Base-by-base conservation (phyloP, 371 early-diverging fungal species). In the Basidiobolus meristosporus region DNA sequence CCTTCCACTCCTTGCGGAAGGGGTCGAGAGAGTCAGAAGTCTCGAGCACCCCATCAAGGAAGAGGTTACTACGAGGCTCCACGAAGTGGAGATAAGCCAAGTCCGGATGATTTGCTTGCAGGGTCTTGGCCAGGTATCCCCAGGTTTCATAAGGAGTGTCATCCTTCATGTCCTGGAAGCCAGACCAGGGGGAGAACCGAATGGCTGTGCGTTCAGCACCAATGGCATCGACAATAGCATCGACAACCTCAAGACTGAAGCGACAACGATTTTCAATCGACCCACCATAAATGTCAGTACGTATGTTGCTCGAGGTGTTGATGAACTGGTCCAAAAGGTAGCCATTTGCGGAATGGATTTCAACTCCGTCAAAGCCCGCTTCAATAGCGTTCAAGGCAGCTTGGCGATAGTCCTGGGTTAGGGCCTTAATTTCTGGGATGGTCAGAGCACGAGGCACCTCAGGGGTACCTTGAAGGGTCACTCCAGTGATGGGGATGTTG, bases 291-390 rank as follows among this genome's bases (percentile, higher is more conserved):
- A 50, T 46, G 50, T 80, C 78, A 0, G 68, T 68, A 21, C 81
- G 63, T n/a, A 47, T 28, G 47, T 77, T 80, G 32, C 49, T 39
- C n/a, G 45, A 19, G 0, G 46, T 59, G 22, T 55, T 54, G 16
- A 68, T 39, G 58, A 79, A 78, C 35, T 70, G 65, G 38, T 68
- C 56, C 32, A 72, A 29, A 36, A 78, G 52, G 51, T 69, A 74
- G 2, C 76, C 74, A 37, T 75, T 65, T 0, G 71, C 75, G 40
- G 53, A 60, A 50, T 82, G 80, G 19, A 82, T 55, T 41, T 79
- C 74, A 5, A 81, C 52, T 26, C 65, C 73, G 36, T 80, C 75
- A 46, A 80, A 77, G 1, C 68, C 77, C 7, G 64, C 63, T 31
- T 22, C 17, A 15, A 38, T 43, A 6, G 43, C 43, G 23, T 43